Evolutionary conservation across 2,329 filamentous ascomycete species (phyloP).

Genomic region (Myrmaecium sp.): DNA sequence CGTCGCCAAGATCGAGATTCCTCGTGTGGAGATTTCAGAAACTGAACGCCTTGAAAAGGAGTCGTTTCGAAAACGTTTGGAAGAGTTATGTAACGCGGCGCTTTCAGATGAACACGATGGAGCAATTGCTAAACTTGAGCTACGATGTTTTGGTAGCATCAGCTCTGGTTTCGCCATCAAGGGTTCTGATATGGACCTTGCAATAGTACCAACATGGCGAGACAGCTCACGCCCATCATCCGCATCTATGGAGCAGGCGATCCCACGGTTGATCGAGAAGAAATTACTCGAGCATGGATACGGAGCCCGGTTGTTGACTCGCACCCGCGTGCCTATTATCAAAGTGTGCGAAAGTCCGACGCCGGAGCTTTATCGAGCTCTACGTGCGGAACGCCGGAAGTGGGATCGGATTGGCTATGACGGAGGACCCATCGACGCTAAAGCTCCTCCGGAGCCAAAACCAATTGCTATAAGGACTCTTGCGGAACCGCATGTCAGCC

Average conservation of each 20-base stretch:
- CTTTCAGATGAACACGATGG: constrained; percentile 36
- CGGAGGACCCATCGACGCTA: constrained; percentile 11
- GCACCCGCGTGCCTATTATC: constrained; percentile 72
- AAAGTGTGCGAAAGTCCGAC: constrained; percentile 65
- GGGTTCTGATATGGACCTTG: constrained; percentile 82
- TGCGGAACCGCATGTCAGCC: too few relatives aligned
- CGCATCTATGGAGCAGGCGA: constrained; percentile 39
- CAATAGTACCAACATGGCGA: constrained; percentile 46
- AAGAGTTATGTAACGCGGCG: constrained; percentile 44
- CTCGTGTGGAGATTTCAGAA: constrained; percentile 43
- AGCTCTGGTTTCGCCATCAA: constrained; percentile 74
- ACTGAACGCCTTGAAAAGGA: constrained; percentile 56
- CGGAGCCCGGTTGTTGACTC: constrained; percentile 60
- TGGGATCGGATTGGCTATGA: constrained; percentile 46
- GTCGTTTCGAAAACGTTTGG: constrained; percentile 46
- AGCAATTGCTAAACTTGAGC: constrained; percentile 41
- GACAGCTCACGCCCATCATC: constrained; percentile 16
- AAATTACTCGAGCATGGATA: constrained; percentile 54
- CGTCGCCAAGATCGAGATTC: constrained; percentile 31
- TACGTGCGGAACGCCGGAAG: constrained; percentile 48
- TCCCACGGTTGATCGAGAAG: constrained; percentile 62
- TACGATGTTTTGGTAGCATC: constrained; percentile 69
- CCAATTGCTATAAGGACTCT: too few relatives aligned
- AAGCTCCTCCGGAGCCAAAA: constrained; percentile 6
- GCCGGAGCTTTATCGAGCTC: constrained; percentile 39